Evolutionary conservation across 257 asterid species (phyloP), one percentile per base, ranked within the genome.

Genomic region (Fraxinus anomala): DNA sequence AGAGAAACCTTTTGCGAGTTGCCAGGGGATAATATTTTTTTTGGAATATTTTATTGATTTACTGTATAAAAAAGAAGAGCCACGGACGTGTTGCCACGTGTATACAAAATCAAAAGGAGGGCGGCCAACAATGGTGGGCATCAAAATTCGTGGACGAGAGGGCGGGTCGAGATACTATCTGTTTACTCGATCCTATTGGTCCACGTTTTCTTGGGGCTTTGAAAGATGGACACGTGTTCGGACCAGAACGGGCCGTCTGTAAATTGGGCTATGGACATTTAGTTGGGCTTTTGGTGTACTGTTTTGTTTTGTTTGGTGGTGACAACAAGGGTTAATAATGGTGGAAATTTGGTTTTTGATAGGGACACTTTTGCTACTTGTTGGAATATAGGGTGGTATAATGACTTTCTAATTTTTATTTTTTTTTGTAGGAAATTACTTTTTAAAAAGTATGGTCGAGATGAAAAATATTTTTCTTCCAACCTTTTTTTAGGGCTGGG

Each of bases 131-230:
- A 79, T 79, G 68, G 88, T 85, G 87, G 84, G 96, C 83, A 86
- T 90, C 91, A 77, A 77, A 90, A 92, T 83, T 94, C 79, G 97
- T 94, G 98, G 98, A 82, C 76, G 96, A 92, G 94, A 91, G 77
- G 5, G 31, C 30, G 82, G 85, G 85, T 83, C 81, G 86, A 34
- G 86, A 87, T 88, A 87, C 91, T 90, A 94, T 94, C 97, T 85
- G 86, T 92, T 92, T 85, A 90, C 77, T 68, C 12, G 23, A 0
- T 71, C 47, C 83, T 51, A 92, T 91, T 89, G 92, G 97, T 86
- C 90, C 89, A 79, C 80, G 85, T 80, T 8, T 37, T 0, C 13
- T n/a, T 2, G 33, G 66, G 74, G 76, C 61, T 37, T 80, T 26
- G 54, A 65, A 68, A 21, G 19, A 0, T 0, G 36, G 83, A 74